Evolutionary conservation across 805 yeast species (phyloP).

Genomic region (Spathaspora passalidarum): DNA sequence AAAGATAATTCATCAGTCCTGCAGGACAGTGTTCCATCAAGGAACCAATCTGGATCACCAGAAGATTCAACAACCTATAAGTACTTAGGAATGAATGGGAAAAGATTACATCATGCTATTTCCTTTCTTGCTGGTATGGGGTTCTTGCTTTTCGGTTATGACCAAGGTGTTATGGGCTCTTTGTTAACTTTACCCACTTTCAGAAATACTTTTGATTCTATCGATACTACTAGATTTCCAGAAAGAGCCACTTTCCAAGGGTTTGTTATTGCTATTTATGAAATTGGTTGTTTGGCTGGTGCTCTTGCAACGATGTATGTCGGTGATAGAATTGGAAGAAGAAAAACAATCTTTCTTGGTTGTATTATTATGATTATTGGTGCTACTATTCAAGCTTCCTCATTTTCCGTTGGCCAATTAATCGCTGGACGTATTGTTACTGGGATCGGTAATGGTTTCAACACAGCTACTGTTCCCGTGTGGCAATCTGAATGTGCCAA

Average conservation of each 20-base stretch:
- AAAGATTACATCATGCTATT: constrained; percentile 6
- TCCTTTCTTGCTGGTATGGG: constrained; percentile 38
- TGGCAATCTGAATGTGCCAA: constrained; percentile 47
- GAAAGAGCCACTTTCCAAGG: constrained; percentile 45
- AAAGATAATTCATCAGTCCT: no score
- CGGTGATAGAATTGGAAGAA: constrained; percentile 43
- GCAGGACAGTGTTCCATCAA: no score
- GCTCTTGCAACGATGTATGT: constrained; percentile 37
- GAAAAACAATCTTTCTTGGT: constrained; percentile 36
- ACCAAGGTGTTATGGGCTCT: constrained; percentile 66
- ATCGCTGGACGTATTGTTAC: constrained; percentile 56
- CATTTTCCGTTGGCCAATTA: constrained; percentile 63
- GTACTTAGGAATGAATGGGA: constrained; percentile 5
- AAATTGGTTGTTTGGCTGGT: constrained; percentile 57
- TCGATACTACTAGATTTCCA: neutral
- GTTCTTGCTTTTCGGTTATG: constrained; percentile 70
- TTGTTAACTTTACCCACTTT: constrained; percentile 5
- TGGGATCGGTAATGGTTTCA: constrained; percentile 40
- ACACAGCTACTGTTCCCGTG: constrained; percentile 44
- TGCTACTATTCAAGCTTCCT: constrained; percentile 34
- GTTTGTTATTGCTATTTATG: constrained; percentile 67
- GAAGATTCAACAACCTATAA: neutral
- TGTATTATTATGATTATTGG: constrained; percentile 40
- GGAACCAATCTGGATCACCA: no score
- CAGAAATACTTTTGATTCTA: neutral